Evolutionary conservation across 129 eudicot genomes (phyloP), one percentile per base, ranked within the genome.

Genomic region (Flaveria linearis): DNA sequence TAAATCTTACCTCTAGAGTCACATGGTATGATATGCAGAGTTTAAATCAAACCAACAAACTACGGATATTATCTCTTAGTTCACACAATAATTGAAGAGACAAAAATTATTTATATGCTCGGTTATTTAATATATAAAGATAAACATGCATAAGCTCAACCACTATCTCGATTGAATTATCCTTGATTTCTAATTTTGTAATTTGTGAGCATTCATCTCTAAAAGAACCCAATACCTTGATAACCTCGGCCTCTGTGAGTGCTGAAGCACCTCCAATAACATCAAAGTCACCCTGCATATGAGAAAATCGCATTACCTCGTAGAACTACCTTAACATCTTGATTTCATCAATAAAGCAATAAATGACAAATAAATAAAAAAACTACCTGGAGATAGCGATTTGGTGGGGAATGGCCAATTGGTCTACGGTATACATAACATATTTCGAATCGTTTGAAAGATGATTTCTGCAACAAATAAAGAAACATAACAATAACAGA

Each of bases 371-470:
- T 33, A 12, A 56, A 20, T 20, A 20, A 69, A 51, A 14, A 60
- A 16, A 6, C 5, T 33, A 93, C 98, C 98, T 93, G 98, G 26
- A 93, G 96, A 80, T 90, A 93, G 46, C 87, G 93, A 83, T 87
- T 90, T 64, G 97, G 97, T 45, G 98, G 86, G 67, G 97, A 90
- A 87, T 93, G 98, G 45, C 97, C 98, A 81, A 93, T 85, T 80
- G 97, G 87, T 81, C 85, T 85, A 47, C 98, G 94, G 66, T 90
- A 93, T 61, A 90, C 98, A 77, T 78, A 84, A 39, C 90, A 85
- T 79, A 93, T 80, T 77, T 93, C 97, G 65, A 88, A 93, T 20
- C 98, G 83, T 81, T 91, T 90, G 83, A 88, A 93, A 79, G 88
- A 87, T 65, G 87, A 78, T 88, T 85, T 93, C 98, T 93, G 92